phyloP scores from a whole-genome alignment of 768 basidiomycete genomes.

The Boletus huronensis region DNA sequence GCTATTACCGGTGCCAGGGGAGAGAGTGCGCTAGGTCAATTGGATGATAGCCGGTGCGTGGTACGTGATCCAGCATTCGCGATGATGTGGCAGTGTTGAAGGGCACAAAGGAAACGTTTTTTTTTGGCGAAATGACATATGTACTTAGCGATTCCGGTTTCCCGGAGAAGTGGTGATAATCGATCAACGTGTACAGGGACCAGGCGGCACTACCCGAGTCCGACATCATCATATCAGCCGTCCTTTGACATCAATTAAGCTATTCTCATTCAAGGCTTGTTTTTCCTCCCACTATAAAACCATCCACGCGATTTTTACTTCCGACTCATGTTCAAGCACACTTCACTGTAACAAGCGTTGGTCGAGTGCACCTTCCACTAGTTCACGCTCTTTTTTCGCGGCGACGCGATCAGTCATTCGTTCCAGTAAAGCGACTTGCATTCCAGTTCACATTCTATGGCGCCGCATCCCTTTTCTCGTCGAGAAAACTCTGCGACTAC shows the following conservation, averaged over 20 bases:
- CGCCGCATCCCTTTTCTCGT: constrained; percentile 12
- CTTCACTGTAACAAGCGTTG: neutral
- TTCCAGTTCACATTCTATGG: constrained; percentile 14
- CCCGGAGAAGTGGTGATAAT: neutral
- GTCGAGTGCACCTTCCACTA: neutral
- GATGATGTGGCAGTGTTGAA: constrained; percentile 34
- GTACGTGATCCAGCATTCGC: constrained; percentile 38
- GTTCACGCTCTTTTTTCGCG: neutral
- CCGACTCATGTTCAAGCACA: neutral
- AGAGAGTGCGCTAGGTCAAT: constrained; percentile 11
- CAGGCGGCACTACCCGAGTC: constrained; percentile 5
- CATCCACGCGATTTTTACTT: neutral
- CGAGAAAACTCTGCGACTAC: neutral
- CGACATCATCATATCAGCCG: no score
- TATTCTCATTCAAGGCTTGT: neutral
- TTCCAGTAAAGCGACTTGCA: neutral
- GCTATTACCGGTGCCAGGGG: constrained; percentile 10
- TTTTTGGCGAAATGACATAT: neutral
- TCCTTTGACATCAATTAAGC: neutral
- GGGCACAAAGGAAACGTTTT: neutral
- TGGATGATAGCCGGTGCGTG: constrained; percentile 26
- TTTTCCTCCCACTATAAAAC: constrained; percentile 4
- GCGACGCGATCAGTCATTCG: neutral
- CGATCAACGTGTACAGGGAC: neutral
- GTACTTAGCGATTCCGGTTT: neutral